Evolutionary conservation across 805 yeast genomes (phyloP).

Genomic region (Monosporozyma solicola): DNA sequence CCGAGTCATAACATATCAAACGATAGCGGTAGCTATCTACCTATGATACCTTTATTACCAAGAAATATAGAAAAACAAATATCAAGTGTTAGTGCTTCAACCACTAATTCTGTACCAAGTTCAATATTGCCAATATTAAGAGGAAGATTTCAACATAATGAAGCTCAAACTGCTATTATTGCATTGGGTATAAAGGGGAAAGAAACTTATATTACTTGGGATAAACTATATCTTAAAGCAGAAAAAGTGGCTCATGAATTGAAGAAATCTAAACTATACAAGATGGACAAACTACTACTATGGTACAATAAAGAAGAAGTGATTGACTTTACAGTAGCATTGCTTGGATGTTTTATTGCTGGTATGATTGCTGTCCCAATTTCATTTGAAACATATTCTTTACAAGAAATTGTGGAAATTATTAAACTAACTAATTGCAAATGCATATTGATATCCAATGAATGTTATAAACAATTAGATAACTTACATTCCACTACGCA

Average conservation of each 20-base stretch:
- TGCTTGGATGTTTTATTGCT: conserved; percentile 86
- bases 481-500: conserved; percentile 41
- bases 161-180: conserved; percentile 61
- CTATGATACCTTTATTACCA: conserved; percentile 33
- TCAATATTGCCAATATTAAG: conserved; percentile 65
- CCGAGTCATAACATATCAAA: conserved; percentile 24
- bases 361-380: conserved; percentile 94
- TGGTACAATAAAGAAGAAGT: conserved; percentile 79
- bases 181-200: conserved; percentile 73
- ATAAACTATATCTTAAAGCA: conserved; percentile 69
- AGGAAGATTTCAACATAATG: conserved; percentile 57
- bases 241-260: conserved; percentile 67
- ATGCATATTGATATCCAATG: conserved; percentile 71
- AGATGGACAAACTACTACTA: conserved; percentile 76
- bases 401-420: conserved; percentile 61
- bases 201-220: conserved; percentile 82
- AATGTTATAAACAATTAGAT: conserved; percentile 67
- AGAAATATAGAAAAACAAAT: conserved; percentile 23
- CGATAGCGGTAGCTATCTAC: conserved; percentile 13
- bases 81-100: conserved; percentile 18
- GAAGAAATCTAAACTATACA: conserved; percentile 36
- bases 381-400: conserved; percentile 54
- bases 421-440: conserved; percentile 68
- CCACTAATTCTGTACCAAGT: conserved; percentile 12
- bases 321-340: conserved; percentile 74